These are phyloP conservation scores for Eimeria acervulina DNA, from an alignment of 169 alveolate genomes.

Conservation along the genomic window DNA sequence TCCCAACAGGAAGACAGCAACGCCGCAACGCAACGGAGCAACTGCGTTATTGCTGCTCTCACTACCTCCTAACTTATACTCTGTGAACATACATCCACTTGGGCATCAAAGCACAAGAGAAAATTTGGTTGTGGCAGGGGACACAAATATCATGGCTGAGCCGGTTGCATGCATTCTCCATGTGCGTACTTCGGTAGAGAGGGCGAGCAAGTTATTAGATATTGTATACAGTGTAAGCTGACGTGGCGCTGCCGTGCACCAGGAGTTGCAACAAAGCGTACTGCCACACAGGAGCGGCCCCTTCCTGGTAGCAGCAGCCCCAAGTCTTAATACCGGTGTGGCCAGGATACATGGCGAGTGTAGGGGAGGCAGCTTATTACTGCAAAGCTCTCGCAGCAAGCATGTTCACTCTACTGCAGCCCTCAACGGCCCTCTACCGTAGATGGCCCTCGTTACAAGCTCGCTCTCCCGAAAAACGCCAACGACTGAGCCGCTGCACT, in stretches of 20 bases:
- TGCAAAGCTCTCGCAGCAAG: background rate
- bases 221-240: background rate
- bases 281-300: background rate
- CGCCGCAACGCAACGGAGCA: background rate
- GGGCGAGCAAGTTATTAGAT: background rate
- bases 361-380: background rate
- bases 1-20: background rate
- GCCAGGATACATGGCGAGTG: background rate
- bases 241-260: background rate
- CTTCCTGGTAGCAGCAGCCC: background rate
- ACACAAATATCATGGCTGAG: background rate
- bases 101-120: background rate
- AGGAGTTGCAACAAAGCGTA: background rate
- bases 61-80: too few species aligned
- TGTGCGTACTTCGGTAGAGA: background rate
- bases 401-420: background rate
- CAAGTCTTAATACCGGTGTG: background rate
- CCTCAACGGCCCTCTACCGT: background rate
- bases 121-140: background rate
- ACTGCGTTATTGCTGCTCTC: too few species aligned
- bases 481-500: background rate
- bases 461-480: background rate
- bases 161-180: background rate
- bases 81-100: background rate
- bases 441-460: background rate